Evolutionary conservation across 768 basidiomycete genomes (phyloP).

Genomic region (Multifurca ochricompacta): DNA sequence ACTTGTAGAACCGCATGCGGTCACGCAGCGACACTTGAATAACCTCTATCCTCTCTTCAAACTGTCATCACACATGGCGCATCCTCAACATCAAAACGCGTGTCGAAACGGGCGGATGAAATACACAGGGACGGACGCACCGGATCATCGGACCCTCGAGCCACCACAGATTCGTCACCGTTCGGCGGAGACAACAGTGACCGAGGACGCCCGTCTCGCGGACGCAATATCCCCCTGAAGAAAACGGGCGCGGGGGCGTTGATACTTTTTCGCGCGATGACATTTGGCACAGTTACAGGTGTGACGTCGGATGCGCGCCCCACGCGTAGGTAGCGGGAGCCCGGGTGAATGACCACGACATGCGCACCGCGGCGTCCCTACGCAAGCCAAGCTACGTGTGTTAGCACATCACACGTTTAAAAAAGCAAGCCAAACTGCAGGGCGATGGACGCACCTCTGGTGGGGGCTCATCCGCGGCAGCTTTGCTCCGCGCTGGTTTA

Average conservation of each 20-base stretch:
- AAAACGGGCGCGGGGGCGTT: constrained; percentile 37
- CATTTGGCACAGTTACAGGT: constrained; percentile 58
- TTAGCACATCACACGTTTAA: background rate
- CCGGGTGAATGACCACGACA: constrained; percentile 72
- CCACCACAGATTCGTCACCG: constrained; percentile 46
- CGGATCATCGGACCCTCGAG: constrained; percentile 48
- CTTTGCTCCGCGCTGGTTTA: constrained; percentile 39
- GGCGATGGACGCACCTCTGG: constrained; percentile 21
- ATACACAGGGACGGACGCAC: constrained; percentile 32
- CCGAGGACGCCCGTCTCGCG: constrained; percentile 33
- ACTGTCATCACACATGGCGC: constrained; percentile 33
- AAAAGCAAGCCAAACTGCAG: background rate
- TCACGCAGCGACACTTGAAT: constrained; percentile 69
- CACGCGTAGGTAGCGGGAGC: constrained; percentile 64
- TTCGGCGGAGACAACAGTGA: constrained; percentile 25
- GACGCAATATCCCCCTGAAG: constrained; percentile 48
- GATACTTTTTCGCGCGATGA: constrained; percentile 61
- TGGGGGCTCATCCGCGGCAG: constrained; percentile 15
- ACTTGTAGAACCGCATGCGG: constrained; percentile 80
- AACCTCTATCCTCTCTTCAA: constrained; percentile 67
- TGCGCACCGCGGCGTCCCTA: constrained; percentile 64
- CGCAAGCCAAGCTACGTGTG: constrained; percentile 20
- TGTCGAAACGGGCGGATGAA: background rate
- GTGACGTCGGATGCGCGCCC: constrained; percentile 73
- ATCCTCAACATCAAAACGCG: background rate